A percentile compares a stretch with the other conserved stretches of the same genome.
These are phyloP conservation scores for Lunasporangiospora selenospora DNA, from an alignment of 192 early-diverging fungal species.

Conservation along the genomic window DNA sequence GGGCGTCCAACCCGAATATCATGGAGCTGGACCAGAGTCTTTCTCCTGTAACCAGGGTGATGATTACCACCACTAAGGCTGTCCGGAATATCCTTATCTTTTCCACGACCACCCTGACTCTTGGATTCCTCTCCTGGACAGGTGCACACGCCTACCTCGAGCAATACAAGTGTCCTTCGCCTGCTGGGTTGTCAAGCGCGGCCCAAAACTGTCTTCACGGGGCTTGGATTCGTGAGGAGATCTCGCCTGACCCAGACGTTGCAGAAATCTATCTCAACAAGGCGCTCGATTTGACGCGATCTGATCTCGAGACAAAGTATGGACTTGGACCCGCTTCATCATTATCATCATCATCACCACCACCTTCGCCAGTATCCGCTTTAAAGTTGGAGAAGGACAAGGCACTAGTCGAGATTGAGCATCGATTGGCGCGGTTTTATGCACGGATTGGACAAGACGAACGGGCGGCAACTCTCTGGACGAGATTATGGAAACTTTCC, in stretches of 20 bases:
- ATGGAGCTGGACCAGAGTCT: background rate
- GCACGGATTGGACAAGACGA: constrained; percentile 35
- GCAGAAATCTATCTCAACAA: constrained; percentile 52
- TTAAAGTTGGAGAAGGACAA: constrained; percentile 41
- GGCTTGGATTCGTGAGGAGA: constrained; percentile 62
- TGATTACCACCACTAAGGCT: constrained; percentile 16
- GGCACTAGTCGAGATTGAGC: constrained; percentile 47
- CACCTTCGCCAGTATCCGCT: constrained; percentile 29
- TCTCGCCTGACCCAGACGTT: constrained; percentile 47
- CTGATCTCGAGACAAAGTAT: constrained; percentile 31
- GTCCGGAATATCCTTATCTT: constrained; percentile 37
- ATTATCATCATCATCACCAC: constrained; percentile 22
- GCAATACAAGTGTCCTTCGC: constrained; percentile 52
- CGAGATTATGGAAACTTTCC: constrained; percentile 28
- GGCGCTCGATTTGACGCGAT: constrained; percentile 34
- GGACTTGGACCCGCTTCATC: constrained; percentile 8
- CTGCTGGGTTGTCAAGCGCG: constrained; percentile 35
- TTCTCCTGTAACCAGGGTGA: constrained; percentile 1
- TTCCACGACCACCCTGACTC: constrained; percentile 28
- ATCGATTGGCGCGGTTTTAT: constrained; percentile 46
- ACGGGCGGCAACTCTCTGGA: constrained; percentile 40
- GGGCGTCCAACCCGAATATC: background rate
- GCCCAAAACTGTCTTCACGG: constrained; percentile 56
- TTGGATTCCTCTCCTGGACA: constrained; percentile 48
- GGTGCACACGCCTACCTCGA: constrained; percentile 62